Evolutionary conservation across 805 yeast species (phyloP).

Genomic region (Komagataella pastoris): DNA sequence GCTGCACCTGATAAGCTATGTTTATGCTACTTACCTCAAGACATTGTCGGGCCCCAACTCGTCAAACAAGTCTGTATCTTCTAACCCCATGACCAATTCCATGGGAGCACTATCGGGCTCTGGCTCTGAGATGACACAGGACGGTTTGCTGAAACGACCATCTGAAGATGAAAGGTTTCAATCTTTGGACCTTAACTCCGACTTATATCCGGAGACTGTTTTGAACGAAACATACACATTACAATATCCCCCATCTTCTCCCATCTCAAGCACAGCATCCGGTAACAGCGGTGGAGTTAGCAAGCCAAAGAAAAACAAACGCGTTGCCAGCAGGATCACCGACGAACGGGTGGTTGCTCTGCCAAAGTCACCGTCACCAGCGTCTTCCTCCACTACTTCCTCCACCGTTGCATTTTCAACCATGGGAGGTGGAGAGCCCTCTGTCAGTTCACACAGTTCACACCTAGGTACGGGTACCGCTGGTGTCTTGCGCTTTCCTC

Average conservation of each 20-base stretch:
- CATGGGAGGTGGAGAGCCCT: neutral
- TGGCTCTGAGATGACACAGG: neutral
- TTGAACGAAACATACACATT: neutral
- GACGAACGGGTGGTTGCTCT: neutral
- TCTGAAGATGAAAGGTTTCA: constrained; percentile 26
- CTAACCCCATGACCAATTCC: neutral
- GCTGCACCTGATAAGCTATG: constrained; percentile 50
- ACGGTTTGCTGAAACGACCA: constrained; percentile 21
- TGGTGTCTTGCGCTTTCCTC: neutral
- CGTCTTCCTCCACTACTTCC: neutral
- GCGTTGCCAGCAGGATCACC: neutral
- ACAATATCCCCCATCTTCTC: neutral
- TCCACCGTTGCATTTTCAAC: neutral
- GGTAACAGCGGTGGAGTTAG: neutral
- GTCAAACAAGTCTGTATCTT: neutral
- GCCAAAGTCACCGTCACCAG: neutral
- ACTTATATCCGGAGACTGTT: constrained; percentile 10
- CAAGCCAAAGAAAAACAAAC: neutral
- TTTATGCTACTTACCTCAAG: constrained; percentile 10
- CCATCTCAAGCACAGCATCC: neutral
- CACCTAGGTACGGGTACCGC: neutral
- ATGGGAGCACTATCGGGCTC: neutral
- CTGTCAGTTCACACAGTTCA: neutral
- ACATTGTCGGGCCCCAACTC: constrained; percentile 4
- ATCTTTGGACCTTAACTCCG: constrained; percentile 8